Conservation (phyloP, 768 basidiomycete species). For the Pleurotus sapidus region DNA sequence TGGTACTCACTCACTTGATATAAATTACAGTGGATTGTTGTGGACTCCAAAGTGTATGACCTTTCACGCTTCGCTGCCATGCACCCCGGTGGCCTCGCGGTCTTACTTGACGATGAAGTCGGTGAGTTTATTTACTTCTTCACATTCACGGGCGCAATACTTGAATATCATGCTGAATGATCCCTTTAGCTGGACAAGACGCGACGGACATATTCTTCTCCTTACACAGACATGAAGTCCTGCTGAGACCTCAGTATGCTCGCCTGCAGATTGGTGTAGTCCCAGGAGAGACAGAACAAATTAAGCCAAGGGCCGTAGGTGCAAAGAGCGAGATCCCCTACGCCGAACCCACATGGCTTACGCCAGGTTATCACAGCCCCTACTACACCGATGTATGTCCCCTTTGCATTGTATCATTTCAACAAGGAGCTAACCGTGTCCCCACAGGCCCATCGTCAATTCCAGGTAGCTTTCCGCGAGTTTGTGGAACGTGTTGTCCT, state of each 20-base stretch:
- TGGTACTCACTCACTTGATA: neutral
- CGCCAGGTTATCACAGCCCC: slow-evolving; percentile 45
- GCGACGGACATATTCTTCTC: slow-evolving; percentile 72
- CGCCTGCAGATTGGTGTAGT: slow-evolving; percentile 64
- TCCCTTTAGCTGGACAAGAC: slow-evolving; percentile 58
- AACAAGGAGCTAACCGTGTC: slow-evolving; percentile 22
- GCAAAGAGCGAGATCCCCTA: slow-evolving; percentile 68
- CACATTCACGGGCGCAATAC: neutral
- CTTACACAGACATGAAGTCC: slow-evolving; percentile 70
- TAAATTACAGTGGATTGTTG: slow-evolving; percentile 6
- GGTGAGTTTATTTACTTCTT: slow-evolving; percentile 32
- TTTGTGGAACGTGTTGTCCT: slow-evolving; percentile 72
- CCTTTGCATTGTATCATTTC: slow-evolving; percentile 2
- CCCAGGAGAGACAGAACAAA: slow-evolving; percentile 48
- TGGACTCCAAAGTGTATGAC: slow-evolving; percentile 68
- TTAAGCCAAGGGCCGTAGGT: slow-evolving; percentile 43
- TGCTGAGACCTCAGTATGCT: slow-evolving; percentile 59
- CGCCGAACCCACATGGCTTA: slow-evolving; percentile 76
- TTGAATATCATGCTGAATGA: neutral
- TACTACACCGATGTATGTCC: slow-evolving; percentile 18
- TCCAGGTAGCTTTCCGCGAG: slow-evolving; percentile 63
- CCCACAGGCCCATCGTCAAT: slow-evolving; percentile 41
- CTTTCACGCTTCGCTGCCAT: slow-evolving; percentile 66
- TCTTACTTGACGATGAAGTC: slow-evolving; percentile 63
- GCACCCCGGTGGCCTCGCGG: slow-evolving; percentile 71